phyloP scores from a whole-genome alignment of 164 flowering plant genomes.

The Magnolia sinica region DNA sequence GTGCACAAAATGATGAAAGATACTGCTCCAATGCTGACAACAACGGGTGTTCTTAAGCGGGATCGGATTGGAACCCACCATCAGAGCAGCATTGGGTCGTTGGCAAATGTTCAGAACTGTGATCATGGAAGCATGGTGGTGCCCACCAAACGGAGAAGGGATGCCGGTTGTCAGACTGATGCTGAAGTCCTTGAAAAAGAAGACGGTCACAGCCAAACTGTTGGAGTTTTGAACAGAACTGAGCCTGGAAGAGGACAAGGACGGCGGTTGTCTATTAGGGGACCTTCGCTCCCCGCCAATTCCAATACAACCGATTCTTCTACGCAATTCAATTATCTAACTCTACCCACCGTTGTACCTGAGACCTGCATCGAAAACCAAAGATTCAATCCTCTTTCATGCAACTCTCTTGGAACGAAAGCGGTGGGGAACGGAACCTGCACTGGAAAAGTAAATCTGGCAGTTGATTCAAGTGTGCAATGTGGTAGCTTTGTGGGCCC shows the following conservation, averaged over 20 bases:
- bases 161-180: conserved; percentile 3
- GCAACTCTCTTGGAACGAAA: conserved; percentile 16
- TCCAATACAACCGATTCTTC: conserved; percentile 24
- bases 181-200: conserved; percentile 9
- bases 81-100: conserved; percentile 9
- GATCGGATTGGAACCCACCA: conserved; percentile 7
- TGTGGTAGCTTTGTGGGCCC: conserved; percentile 13
- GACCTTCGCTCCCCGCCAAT: conserved; percentile 2
- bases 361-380: conserved; percentile 11
- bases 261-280: conserved; percentile 9
- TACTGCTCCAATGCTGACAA: neutral
- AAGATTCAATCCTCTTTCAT: conserved; percentile 13
- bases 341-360: conserved; percentile 25
- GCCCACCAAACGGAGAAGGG: conserved; percentile 12
- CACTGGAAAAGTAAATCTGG: conserved; percentile 10
- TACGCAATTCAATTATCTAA: conserved; percentile 18
- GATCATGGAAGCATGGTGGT: conserved; percentile 6
- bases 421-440: conserved; percentile 7
- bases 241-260: conserved; percentile 12
- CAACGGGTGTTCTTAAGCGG: conserved; percentile 13
- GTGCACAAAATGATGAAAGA: conserved; percentile 27
- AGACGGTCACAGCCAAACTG: conserved; percentile 5
- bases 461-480: conserved; percentile 11
- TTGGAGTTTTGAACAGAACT: conserved; percentile 3
- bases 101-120: conserved; percentile 13